Evolutionary conservation across 2,329 filamentous ascomycete species (phyloP).

Genomic region (Penicillium vulpinum): DNA sequence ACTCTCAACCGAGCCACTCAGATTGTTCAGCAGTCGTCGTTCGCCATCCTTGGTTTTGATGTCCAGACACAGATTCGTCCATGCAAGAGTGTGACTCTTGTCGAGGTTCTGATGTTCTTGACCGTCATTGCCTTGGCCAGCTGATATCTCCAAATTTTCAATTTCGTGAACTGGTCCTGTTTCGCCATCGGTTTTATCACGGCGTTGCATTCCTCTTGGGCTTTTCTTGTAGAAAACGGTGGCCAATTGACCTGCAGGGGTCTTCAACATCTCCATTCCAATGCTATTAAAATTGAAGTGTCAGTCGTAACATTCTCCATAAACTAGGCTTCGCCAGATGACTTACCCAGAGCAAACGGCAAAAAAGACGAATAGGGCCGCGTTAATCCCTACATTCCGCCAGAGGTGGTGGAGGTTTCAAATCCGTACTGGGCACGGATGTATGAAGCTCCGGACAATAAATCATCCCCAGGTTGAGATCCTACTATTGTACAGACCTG

Average conservation of each 20-base stretch:
- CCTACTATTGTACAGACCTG: constrained; percentile 54
- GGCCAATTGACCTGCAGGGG: background rate
- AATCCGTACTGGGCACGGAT: background rate
- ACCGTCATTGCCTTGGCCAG: background rate
- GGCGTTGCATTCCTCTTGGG: background rate
- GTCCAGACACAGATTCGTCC: background rate
- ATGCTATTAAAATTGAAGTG: background rate
- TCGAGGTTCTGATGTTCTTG: background rate
- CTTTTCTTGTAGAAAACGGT: background rate
- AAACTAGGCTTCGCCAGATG: too few species aligned
- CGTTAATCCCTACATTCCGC: constrained; percentile 3
- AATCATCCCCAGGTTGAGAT: background rate
- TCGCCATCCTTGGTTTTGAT: background rate
- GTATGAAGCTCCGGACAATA: background rate
- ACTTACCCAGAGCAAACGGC: background rate
- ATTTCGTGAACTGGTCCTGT: background rate
- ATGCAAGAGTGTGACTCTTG: background rate
- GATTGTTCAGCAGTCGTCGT: constrained; percentile 38
- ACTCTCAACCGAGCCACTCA: constrained; percentile 46
- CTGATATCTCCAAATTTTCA: background rate
- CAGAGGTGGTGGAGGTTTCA: background rate
- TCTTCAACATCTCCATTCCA: background rate
- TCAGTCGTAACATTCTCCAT: background rate
- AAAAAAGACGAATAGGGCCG: background rate
- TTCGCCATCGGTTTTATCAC: background rate